phyloP scores from a whole-genome alignment of 1,139 yeast species.

The Saccharomycopsis hybrid region DNA sequence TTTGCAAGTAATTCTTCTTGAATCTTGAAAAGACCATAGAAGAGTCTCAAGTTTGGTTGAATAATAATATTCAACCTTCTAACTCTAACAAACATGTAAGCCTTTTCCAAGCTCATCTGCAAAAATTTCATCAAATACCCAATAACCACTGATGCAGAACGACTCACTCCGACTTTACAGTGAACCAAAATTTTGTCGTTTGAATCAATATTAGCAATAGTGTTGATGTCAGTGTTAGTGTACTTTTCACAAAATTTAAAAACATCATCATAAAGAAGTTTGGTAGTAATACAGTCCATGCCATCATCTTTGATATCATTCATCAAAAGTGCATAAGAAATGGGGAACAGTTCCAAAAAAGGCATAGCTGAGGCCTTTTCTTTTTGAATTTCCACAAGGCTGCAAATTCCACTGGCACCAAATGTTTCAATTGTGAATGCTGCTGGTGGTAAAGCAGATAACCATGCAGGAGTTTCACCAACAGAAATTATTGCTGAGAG shows the following conservation, averaged over 20 bases:
- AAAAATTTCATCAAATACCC: slow-evolving; percentile 47
- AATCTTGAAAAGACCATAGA: slow-evolving; percentile 47
- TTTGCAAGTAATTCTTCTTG: slow-evolving; percentile 30
- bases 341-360: slow-evolving; percentile 30
- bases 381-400: background rate
- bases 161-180: slow-evolving; percentile 53
- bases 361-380: background rate
- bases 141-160: slow-evolving; percentile 50
- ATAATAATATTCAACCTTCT: slow-evolving; percentile 49
- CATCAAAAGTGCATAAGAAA: slow-evolving; percentile 35
- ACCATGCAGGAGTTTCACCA: slow-evolving; percentile 50
- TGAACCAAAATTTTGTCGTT: slow-evolving; percentile 49
- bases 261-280: slow-evolving; percentile 32
- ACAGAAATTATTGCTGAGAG: slow-evolving; percentile 77
- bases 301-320: slow-evolving; percentile 44
- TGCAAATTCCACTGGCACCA: background rate
- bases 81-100: slow-evolving; percentile 49
- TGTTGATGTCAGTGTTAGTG: slow-evolving; percentile 24
- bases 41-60: slow-evolving; percentile 49
- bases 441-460: slow-evolving; percentile 21
- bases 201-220: slow-evolving; percentile 1
- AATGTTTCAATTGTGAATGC: slow-evolving; percentile 20
- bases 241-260: slow-evolving; percentile 39
- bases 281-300: slow-evolving; percentile 40
- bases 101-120: slow-evolving; percentile 38